A percentile compares a stretch with the other conserved stretches of the same genome.
These are phyloP conservation scores for Poterioochromonas sp. DNA, from an alignment of 352 stramenopile species.

Conservation along the genomic window DNA sequence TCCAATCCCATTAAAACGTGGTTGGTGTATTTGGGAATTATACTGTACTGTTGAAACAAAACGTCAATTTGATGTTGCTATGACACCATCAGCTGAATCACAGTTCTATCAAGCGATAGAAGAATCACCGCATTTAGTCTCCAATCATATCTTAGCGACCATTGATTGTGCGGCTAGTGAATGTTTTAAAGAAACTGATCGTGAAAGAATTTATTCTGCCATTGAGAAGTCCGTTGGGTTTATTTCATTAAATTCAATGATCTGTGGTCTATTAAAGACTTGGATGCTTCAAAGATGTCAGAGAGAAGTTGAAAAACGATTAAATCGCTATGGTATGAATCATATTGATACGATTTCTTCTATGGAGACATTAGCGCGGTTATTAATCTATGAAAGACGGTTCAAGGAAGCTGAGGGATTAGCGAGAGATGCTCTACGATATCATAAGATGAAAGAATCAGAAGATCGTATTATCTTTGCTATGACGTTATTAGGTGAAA, in stretches of 20 bases:
- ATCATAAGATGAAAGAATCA: background rate
- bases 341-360: background rate
- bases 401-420: background rate
- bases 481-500: background rate
- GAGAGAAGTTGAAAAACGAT: background rate
- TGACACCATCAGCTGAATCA: too few relatives aligned
- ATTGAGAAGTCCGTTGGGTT: background rate
- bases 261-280: background rate
- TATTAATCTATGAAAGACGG: background rate
- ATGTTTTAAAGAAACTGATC: background rate
- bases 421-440: background rate
- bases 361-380: background rate
- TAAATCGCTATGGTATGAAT: too few relatives aligned
- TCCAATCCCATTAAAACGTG: constrained; percentile 7
- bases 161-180: background rate
- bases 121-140: background rate
- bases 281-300: background rate
- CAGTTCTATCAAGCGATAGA: background rate
- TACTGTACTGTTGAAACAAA: constrained; percentile 18
- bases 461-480: background rate
- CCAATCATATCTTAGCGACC: background rate
- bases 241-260: background rate
- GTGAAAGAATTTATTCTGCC: background rate
- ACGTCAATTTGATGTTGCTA: too few relatives aligned
- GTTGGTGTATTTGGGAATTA: constrained; percentile 5